Conservation (phyloP, 495 filamentous ascomycete species). For the Pyrenula aspistea region DNA sequence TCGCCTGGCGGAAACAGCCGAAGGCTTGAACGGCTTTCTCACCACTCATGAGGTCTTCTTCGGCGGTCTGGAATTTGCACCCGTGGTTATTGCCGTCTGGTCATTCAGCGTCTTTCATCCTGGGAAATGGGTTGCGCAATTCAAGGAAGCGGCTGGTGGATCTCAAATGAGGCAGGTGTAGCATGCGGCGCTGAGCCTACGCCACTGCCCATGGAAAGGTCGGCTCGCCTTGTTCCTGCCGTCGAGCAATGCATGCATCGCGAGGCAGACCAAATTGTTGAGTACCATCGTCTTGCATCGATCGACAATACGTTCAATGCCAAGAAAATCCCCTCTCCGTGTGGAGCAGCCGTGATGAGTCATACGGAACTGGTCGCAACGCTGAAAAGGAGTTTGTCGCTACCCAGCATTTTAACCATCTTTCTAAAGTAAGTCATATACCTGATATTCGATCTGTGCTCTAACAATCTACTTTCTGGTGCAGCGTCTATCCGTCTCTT, state of each 20-base stretch:
- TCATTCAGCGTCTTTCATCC: conserved; percentile 35
- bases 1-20: conserved; percentile 39
- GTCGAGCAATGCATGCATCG: too few relatives aligned
- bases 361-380: too few relatives aligned
- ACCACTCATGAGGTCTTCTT: conserved; percentile 36
- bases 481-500: too few relatives aligned
- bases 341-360: too few relatives aligned
- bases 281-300: background rate
- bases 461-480: too few relatives aligned
- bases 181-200: too few relatives aligned
- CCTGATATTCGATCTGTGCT: too few relatives aligned
- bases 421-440: too few relatives aligned
- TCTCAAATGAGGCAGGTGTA: background rate
- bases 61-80: conserved; percentile 39
- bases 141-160: background rate
- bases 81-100: conserved; percentile 32
- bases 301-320: background rate
- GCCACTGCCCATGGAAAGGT: too few relatives aligned
- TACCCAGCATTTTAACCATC: too few relatives aligned
- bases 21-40: conserved; percentile 33
- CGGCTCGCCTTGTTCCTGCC: too few relatives aligned
- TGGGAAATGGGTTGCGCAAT: conserved; percentile 17
- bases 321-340: background rate
- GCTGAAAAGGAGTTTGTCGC: too few relatives aligned
- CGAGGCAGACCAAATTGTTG: background rate